Base-by-base conservation (phyloP, 768 basidiomycete species). In the Cystobasidium onofrii region DNA sequence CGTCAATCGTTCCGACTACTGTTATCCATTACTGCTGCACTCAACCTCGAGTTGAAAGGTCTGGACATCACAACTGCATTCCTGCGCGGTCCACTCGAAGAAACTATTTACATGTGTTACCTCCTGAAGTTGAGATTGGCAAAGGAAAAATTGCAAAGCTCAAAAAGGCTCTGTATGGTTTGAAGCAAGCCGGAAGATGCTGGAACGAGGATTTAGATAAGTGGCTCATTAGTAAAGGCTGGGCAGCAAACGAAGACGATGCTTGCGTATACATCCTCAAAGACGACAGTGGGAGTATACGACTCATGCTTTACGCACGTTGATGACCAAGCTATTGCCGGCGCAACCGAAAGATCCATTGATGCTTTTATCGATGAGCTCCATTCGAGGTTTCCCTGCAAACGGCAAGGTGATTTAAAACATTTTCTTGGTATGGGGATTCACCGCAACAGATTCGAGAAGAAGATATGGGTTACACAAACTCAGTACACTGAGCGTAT, bases 391-490 rank as follows among this genome's bases (percentile, higher is more conserved):
- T 64, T 64, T 64, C 62, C 62, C 25, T 64, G 62, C 62, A 64
- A 64, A 36, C 10, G 62, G 33, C 62, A 64, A 64, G 64, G 64
- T 34, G 20, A 27, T 29, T 15, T 44, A 7, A 66, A 66, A 44
- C 43, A 66, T 31, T 66, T 66, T 27, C 31, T 66, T 7, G 64
- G 18, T 6, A 36, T 66, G 34, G 64, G 44, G 29, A 66, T 66
- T 15, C 41, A 66, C 44, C 64, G 64, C 15, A 39, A 66, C 43
- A 36, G 64, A 4, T 55, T n/a, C 9, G 31, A 43, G 12, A 64
- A 64, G n/a, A 34, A 43, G n/a, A 33, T 64, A 9, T 64, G 62
- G 62, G 12, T 64, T 6, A 64, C 62, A 7, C 62, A 64, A 43
- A 23, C 12, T 9, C n/a, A 34, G 9, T 64, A 64, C 27, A 34